These are phyloP conservation scores for Metarhizium album DNA, from an alignment of 2,329 filamentous ascomycete genomes.

Conservation along the genomic window DNA sequence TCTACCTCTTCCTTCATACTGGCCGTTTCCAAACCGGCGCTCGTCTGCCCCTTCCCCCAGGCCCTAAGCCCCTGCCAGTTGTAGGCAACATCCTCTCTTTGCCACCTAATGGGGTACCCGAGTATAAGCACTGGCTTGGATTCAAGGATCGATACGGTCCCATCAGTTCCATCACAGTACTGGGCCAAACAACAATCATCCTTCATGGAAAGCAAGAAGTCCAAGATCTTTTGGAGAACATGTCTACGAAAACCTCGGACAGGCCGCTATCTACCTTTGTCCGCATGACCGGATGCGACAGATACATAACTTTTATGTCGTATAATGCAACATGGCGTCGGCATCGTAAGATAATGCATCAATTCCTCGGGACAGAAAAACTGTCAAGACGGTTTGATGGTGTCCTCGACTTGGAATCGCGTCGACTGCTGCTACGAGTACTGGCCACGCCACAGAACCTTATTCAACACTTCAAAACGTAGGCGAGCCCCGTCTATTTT, in stretches of 20 bases:
- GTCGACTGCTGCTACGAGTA: slow-evolving; percentile 14
- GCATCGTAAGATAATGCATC: slow-evolving; percentile 20
- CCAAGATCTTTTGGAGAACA: slow-evolving; percentile 22
- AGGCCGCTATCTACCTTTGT: slow-evolving; percentile 7
- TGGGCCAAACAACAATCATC: slow-evolving; percentile 28
- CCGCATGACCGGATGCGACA: slow-evolving; percentile 14
- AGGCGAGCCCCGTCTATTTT: background rate
- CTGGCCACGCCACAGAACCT: slow-evolving; percentile 13
- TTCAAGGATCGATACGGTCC: slow-evolving; percentile 22
- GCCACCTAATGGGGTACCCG: slow-evolving; percentile 21
- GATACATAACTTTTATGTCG: slow-evolving; percentile 7
- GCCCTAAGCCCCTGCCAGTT: slow-evolving; percentile 25
- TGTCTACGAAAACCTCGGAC: slow-evolving; percentile 12
- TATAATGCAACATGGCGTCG: slow-evolving; percentile 13
- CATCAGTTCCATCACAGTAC: slow-evolving; percentile 14
- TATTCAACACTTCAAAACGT: slow-evolving; percentile 18
- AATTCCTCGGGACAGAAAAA: slow-evolving; percentile 17
- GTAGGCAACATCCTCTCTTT: slow-evolving; percentile 36
- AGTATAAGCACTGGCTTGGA: slow-evolving; percentile 24
- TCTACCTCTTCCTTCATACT: background rate
- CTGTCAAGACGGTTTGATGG: slow-evolving; percentile 9
- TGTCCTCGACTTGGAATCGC: slow-evolving; percentile 17
- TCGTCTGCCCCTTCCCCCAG: slow-evolving; percentile 13
- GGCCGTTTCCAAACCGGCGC: background rate
- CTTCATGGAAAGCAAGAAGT: slow-evolving; percentile 27